Percentiles rank a stretch among this genome's conserved stretches.
phyloP scores from a whole-genome alignment of 192 early-diverging fungal genomes.

The Coemansia sp. region DNA sequence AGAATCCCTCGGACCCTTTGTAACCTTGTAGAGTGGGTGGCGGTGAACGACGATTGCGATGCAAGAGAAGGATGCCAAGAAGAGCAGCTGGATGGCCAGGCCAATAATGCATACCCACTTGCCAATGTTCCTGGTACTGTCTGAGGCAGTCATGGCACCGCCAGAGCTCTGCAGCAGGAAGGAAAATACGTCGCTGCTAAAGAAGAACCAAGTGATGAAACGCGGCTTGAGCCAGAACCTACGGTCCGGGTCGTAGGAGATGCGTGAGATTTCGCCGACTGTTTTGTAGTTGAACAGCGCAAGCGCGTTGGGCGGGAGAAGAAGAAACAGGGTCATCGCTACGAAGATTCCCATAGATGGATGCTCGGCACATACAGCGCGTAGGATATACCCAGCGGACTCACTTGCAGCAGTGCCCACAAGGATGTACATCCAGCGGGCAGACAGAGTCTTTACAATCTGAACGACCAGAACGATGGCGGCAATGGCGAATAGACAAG shows the following conservation, averaged over 20 bases:
- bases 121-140: slow-evolving; percentile 16
- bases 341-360: slow-evolving; percentile 40
- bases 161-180: slow-evolving; percentile 49
- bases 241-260: slow-evolving; percentile 2
- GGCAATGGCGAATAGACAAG: slow-evolving; percentile 14
- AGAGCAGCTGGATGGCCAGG: slow-evolving; percentile 32
- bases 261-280: slow-evolving; percentile 34
- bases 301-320: slow-evolving; percentile 54
- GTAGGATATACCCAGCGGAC: slow-evolving; percentile 39
- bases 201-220: slow-evolving; percentile 56
- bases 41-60: slow-evolving; percentile 16
- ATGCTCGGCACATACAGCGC: slow-evolving; percentile 36
- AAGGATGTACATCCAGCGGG: slow-evolving; percentile 37
- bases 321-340: slow-evolving; percentile 37
- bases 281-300: slow-evolving; percentile 55
- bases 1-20: slow-evolving; percentile 12
- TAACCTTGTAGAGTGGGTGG: slow-evolving; percentile 19
- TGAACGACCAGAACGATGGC: slow-evolving; percentile 8
- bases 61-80: slow-evolving; percentile 34
- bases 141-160: slow-evolving; percentile 25
- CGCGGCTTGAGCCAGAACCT: slow-evolving; percentile 33
- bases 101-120: slow-evolving; percentile 43
- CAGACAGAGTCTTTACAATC: slow-evolving; percentile 8
- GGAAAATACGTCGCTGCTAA: slow-evolving; percentile 52
- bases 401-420: slow-evolving; percentile 44